Conservation (phyloP, 768 basidiomycete species). For the Pulveroboletus sp. region DNA sequence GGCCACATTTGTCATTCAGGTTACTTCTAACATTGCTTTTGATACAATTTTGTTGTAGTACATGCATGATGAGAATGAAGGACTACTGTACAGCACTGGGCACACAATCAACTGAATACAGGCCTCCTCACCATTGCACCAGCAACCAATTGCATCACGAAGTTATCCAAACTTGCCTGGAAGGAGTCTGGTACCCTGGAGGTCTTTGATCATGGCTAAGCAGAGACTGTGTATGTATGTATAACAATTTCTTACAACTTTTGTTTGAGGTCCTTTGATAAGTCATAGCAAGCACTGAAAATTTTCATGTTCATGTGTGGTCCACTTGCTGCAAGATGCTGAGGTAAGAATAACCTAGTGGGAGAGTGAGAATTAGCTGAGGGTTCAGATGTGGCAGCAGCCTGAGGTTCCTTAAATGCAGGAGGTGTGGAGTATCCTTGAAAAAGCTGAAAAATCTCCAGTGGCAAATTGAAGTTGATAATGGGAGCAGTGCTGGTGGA, state of each 20-base stretch:
- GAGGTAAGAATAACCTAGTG: not conserved
- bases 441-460: not conserved
- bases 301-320: not conserved
- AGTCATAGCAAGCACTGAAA: not conserved
- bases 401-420: too few species aligned
- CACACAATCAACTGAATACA: too few species aligned
- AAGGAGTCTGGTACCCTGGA: not conserved
- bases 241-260: not conserved
- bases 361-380: too few species aligned
- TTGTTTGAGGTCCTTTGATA: not conserved
- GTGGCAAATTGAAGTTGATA: not conserved
- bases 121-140: not conserved
- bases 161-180: not conserved
- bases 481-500: not conserved
- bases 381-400: not conserved
- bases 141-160: not conserved
- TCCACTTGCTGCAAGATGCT: not conserved
- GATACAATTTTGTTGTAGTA: too few species aligned
- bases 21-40: too few species aligned
- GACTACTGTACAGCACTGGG: too few species aligned
- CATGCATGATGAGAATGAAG: too few species aligned
- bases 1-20: too few species aligned
- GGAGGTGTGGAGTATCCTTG: not conserved
- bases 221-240: not conserved
- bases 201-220: not conserved